Percentiles rank a stretch among this genome's conserved stretches.
Evolutionary conservation across 495 filamentous ascomycete species (phyloP).

Genomic region (Trichoderma erinaceum): DNA sequence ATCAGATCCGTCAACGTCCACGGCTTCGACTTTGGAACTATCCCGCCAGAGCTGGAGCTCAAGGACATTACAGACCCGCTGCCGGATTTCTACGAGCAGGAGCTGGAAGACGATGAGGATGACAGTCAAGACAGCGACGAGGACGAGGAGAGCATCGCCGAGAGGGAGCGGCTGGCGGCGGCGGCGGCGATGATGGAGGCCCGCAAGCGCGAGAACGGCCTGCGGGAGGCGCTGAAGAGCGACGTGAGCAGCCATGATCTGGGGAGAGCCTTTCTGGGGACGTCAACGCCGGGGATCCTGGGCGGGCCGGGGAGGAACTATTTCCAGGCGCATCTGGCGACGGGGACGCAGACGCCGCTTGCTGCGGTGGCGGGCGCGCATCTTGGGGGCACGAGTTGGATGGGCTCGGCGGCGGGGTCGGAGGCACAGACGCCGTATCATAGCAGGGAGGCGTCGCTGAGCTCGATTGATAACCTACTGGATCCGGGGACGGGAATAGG

Average conservation of each 20-base stretch:
- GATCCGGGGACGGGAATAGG: slow-evolving; percentile 22
- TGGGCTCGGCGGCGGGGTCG: slow-evolving; percentile 28
- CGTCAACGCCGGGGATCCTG: slow-evolving; percentile 69
- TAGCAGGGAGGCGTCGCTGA: slow-evolving; percentile 38
- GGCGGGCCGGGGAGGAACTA: slow-evolving; percentile 86
- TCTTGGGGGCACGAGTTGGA: slow-evolving; percentile 21
- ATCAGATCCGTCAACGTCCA: slow-evolving; percentile 94
- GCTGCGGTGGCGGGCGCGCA: slow-evolving; percentile 72
- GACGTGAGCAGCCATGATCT: slow-evolving; percentile 39
- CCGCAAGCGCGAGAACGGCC: slow-evolving; percentile 14
- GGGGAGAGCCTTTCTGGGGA: slow-evolving; percentile 58
- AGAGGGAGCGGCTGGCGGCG: slow-evolving; percentile 28
- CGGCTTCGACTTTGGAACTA: slow-evolving; percentile 82
- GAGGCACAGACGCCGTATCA: slow-evolving; percentile 24
- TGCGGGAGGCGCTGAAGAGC: slow-evolving; percentile 8
- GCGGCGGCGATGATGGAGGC: slow-evolving; percentile 18
- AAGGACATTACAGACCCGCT: slow-evolving; percentile 96
- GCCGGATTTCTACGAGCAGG: slow-evolving; percentile 92
- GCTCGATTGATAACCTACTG: slow-evolving; percentile 35
- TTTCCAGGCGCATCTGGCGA: slow-evolving; percentile 74
- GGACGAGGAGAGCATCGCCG: slow-evolving; percentile 29
- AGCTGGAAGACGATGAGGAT: slow-evolving; percentile 43
- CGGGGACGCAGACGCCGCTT: slow-evolving; percentile 79
- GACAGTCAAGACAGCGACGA: slow-evolving; percentile 32
- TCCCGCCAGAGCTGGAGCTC: slow-evolving; percentile 78